Evolutionary conservation across 106 monocot genomes (phyloP), one percentile per base, ranked within the genome.

Genomic region (Gastrodia elata): DNA sequence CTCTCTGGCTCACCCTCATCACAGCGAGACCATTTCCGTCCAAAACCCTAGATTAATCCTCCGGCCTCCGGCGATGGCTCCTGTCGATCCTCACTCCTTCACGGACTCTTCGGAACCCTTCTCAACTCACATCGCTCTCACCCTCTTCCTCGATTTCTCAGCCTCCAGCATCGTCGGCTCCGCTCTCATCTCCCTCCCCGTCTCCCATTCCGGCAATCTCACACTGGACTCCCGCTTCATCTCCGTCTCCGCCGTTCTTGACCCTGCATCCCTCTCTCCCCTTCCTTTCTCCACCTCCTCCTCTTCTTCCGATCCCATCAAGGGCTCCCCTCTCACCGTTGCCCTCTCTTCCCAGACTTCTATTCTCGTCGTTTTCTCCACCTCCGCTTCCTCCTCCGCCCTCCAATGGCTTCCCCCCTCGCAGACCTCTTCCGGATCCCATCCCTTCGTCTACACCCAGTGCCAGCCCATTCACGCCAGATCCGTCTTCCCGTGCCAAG

Each of bases 401-500:
- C 85, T 96, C 64, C 95, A 96, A 22, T 96, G 91, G 87, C 92
- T 96, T 48, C 64, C 87, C 67, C 94, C 91, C 2, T 65, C 81
- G 11, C 94, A 91, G 80, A 89, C 91, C 43, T 77, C 79, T 36
- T 83, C 85, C 27, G 64, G 77, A 1, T 1, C 61, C 30, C 80
- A 80, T 39, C 95, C 92, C 13, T 97, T 92, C 71, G 92, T 90
- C 41, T 97, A 79, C 85, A 92, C 95, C 22, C 95, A 96, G 80
- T 96, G 95, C 72, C 92, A 96, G 65, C 38, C 95, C 70, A 84
- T 88, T 59, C 96, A 97, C 78, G 92, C 88, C 71, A 81, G 96
- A n/a, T 90, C 92, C 68, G 39, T 97, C 67, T 97, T 97, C 87
- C 95, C 96, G 22, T 92, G 96, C 86, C 96, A 92, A 72, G 96